Base-by-base conservation (phyloP, 2,329 filamentous ascomycete species). In the Apiospora marii region DNA sequence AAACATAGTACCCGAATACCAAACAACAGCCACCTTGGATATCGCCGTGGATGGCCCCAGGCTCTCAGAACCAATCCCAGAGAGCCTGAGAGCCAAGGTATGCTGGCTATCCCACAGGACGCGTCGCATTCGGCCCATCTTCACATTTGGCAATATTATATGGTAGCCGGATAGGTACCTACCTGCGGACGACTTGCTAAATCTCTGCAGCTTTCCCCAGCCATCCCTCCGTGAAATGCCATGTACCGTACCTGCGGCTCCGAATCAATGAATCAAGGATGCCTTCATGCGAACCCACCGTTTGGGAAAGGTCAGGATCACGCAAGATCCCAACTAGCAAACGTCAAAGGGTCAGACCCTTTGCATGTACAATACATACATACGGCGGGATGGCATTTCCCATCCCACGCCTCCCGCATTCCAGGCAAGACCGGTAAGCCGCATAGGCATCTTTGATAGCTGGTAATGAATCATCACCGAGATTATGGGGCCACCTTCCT, bases 391-490 rank as follows among this genome's bases (percentile, higher is more conserved):
- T 64, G 58, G 67, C 67, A 19, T 68, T 68, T 48, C 19, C 46
- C 58, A 41, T 64, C 58, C 58, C 58, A 64, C 58, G 58, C 58
- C 22, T 64, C 58, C 58, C 58, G 58, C 58, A 64, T 64, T 64
- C 58, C 58, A 64, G 30, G 41, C 10, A 34, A 37, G 30, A 64
- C 34, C 58, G n/a, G 58, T 64, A 64, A 61, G 53, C 53, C 53
- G 30, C 27, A 30, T 61, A 61, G 53, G 53, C 53, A 37, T 61
- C 53, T 61, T 37, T 41, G 22, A 41, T 41, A 41, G 58, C n/a
- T 34, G 34, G 61, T 70, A 68, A 72, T 72, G 71, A 72, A 44
- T 72, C 71, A 72, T 72, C 71, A 64, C 34, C 58, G n/a, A 16
- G 58, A 41, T 41, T 41, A 64, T 64, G 58, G 58, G 34, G 22